Conservation (phyloP, 108 stramenopile genomes). For the Skeletonema costatum region DNA sequence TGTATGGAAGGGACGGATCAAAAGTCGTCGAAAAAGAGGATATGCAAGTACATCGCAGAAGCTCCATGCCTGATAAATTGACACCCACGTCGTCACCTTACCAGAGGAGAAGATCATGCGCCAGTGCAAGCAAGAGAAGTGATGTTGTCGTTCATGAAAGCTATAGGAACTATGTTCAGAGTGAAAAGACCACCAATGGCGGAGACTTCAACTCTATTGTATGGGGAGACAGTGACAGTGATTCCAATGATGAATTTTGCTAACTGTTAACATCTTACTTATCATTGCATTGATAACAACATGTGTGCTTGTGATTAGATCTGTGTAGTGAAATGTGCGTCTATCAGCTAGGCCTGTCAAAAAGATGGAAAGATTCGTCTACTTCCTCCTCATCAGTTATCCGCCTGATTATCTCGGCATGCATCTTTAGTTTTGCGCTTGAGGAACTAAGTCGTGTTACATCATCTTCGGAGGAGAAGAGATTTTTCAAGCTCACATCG, state of each 20-base stretch:
- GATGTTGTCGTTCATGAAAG: neutral
- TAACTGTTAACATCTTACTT: too few relatives aligned
- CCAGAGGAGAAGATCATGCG: neutral
- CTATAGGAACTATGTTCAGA: neutral
- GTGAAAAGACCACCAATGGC: neutral
- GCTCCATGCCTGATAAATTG: neutral
- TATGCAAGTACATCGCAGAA: neutral
- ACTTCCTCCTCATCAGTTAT: neutral
- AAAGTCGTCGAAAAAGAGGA: neutral
- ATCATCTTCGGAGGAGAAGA: neutral
- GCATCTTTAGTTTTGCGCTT: neutral
- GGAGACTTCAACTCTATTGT: neutral
- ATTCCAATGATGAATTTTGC: neutral
- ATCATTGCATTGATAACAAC: neutral
- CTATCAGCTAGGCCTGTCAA: neutral
- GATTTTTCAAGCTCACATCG: neutral
- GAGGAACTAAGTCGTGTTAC: neutral
- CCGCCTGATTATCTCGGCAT: neutral
- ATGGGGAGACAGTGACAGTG: neutral
- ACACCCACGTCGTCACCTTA: neutral
- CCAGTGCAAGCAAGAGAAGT: neutral
- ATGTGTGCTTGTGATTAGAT: too few relatives aligned
- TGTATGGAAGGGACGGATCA: neutral
- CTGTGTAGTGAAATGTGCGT: neutral
- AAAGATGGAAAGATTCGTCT: neutral